Percentiles rank a stretch among this genome's conserved stretches.
Conservation (phyloP, 2,329 filamentous ascomycete genomes). For the Exophiala xenobiotica region DNA sequence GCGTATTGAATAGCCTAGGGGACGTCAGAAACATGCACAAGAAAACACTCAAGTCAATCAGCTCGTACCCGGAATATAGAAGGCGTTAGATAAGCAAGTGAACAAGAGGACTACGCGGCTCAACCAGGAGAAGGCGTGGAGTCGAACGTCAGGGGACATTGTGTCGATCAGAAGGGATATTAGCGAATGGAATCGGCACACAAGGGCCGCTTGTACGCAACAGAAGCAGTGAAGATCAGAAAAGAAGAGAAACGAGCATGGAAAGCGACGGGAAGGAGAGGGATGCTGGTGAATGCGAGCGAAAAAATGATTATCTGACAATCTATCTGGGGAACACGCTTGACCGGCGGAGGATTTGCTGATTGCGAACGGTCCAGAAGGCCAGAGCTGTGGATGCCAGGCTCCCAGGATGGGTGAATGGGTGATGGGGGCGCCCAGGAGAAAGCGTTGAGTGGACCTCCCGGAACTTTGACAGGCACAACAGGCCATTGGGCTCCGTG, state of each 20-base stretch:
- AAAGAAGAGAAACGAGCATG: conserved; percentile 1
- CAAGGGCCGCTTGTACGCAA: conserved; percentile 42
- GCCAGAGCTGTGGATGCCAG: no score
- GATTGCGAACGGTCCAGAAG: no score
- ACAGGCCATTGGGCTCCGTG: no score
- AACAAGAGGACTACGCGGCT: conserved; percentile 47
- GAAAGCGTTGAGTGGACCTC: no score
- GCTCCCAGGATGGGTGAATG: no score
- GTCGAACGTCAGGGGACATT: conserved; percentile 31
- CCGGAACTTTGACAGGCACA: no score
- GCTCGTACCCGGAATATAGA: conserved; percentile 80
- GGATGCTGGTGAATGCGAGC: neutral
- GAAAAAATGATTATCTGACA: neutral
- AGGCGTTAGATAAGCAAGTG: conserved; percentile 60
- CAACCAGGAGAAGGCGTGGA: conserved; percentile 32
- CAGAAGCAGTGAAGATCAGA: conserved; percentile 1
- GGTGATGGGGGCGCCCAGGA: no score
- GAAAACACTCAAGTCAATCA: conserved; percentile 9
- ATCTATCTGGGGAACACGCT: neutral
- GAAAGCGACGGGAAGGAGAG: neutral
- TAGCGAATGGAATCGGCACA: conserved; percentile 56
- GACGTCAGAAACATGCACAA: conserved; percentile 14
- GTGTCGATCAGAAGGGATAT: conserved; percentile 10
- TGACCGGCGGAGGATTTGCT: no score
- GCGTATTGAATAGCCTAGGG: conserved; percentile 74